Conservation (phyloP, 164 flowering plant species). For the Litsea cubeba region DNA sequence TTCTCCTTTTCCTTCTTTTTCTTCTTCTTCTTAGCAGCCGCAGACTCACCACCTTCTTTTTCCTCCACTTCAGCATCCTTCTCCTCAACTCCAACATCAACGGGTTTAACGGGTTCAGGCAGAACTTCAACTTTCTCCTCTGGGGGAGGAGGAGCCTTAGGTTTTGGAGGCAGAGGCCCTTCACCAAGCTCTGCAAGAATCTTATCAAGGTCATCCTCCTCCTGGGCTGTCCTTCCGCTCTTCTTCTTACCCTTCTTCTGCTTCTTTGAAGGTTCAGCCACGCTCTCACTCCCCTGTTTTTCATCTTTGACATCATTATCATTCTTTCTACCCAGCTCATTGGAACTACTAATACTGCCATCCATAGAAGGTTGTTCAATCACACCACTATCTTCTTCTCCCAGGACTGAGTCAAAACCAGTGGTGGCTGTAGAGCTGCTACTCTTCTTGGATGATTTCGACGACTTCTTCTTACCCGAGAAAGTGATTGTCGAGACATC, state of each 20-base stretch:
- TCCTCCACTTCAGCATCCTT: slow-evolving; percentile 58
- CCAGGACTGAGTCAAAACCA: slow-evolving; percentile 20
- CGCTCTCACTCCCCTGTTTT: slow-evolving; percentile 25
- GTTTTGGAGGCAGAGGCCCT: slow-evolving; percentile 34
- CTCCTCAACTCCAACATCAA: slow-evolving; percentile 39
- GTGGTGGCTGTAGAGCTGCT: slow-evolving; percentile 17
- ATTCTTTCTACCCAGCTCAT: slow-evolving; percentile 14
- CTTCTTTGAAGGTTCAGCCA: slow-evolving; percentile 51
- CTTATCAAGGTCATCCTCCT: slow-evolving; percentile 92
- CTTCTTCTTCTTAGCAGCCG: slow-evolving; percentile 92
- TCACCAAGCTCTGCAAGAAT: slow-evolving; percentile 93
- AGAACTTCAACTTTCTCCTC: slow-evolving; percentile 43
- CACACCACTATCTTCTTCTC: slow-evolving; percentile 12
- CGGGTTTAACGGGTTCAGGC: slow-evolving; percentile 32
- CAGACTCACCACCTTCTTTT: slow-evolving; percentile 54
- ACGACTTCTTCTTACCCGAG: slow-evolving; percentile 44
- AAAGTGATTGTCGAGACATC: slow-evolving; percentile 35
- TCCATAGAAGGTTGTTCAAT: slow-evolving; percentile 8
- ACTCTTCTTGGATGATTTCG: slow-evolving; percentile 5
- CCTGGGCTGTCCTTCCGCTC: slow-evolving; percentile 83
- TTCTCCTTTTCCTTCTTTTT: slow-evolving; percentile 84
- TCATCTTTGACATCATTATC: slow-evolving; percentile 16
- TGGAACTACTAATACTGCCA: neutral
- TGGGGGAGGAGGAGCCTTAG: slow-evolving; percentile 28
- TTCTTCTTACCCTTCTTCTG: slow-evolving; percentile 88